Percentiles rank a stretch among this genome's conserved stretches.
These are phyloP conservation scores for Entomortierella lignicola DNA, from an alignment of 192 early-diverging fungal genomes.

Conservation along the genomic window DNA sequence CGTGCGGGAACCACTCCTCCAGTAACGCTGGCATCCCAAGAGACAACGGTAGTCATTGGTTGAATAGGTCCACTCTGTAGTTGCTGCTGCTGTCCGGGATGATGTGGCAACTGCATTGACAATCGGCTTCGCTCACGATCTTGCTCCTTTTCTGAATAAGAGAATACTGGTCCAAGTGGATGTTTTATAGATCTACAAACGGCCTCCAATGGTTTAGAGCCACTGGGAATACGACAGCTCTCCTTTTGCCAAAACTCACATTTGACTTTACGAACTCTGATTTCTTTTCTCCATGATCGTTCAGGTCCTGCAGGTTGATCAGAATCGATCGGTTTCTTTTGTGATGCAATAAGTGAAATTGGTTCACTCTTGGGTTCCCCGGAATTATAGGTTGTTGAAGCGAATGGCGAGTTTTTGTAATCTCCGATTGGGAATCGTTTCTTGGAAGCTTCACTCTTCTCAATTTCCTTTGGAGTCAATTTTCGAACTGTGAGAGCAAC, in stretches of 20 bases:
- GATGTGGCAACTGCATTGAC: conserved; percentile 14
- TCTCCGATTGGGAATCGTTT: conserved; percentile 15
- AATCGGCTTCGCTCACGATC: conserved; percentile 7
- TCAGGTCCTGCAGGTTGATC: background rate
- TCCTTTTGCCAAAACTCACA: conserved; percentile 55
- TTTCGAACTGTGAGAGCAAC: conserved; percentile 43
- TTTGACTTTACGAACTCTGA: conserved; percentile 48
- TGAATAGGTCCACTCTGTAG: background rate
- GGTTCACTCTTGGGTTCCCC: background rate
- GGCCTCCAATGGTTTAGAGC: too few relatives aligned
- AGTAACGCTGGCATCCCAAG: conserved; percentile 7
- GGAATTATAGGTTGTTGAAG: background rate
- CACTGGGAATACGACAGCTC: conserved; percentile 41
- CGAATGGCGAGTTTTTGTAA: background rate
- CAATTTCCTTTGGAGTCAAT: conserved; percentile 31
- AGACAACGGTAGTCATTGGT: background rate
- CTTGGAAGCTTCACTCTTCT: background rate
- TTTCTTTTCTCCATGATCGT: conserved; percentile 29
- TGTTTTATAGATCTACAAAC: conserved; percentile 41
- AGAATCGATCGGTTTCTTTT: too few relatives aligned
- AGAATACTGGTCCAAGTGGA: conserved; percentile 25
- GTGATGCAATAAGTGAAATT: too few relatives aligned
- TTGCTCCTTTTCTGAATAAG: conserved; percentile 41
- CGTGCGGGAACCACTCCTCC: background rate
- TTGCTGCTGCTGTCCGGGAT: background rate